Percentiles rank a stretch among this genome's conserved stretches.
phyloP scores from a whole-genome alignment of 1,284 basidiomycete genomes.

The Microbotryum scabiosae region DNA sequence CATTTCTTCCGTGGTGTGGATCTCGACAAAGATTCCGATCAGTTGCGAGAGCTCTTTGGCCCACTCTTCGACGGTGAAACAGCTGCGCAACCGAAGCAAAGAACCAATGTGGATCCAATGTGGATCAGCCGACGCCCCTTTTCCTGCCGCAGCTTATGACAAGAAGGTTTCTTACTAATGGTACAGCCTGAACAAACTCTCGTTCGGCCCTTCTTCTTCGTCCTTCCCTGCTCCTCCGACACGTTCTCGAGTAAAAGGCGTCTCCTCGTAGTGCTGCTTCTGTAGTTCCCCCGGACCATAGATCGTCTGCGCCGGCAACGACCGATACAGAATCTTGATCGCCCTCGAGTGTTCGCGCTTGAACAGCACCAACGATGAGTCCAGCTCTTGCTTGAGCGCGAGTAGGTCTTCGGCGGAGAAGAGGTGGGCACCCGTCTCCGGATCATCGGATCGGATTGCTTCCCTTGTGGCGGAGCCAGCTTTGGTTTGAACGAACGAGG shows the following conservation, averaged over 20 bases:
- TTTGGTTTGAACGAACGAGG: constrained; percentile 50
- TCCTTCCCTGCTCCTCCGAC: background rate
- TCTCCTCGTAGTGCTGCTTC: background rate
- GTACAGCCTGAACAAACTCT: constrained; percentile 71
- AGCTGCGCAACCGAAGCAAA: constrained; percentile 34
- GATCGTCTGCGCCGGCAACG: constrained; percentile 15
- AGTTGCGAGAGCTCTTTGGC: constrained; percentile 69
- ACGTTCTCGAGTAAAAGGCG: constrained; percentile 1
- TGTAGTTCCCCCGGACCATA: constrained; percentile 6
- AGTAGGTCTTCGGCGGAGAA: constrained; percentile 48
- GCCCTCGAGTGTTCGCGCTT: constrained; percentile 45
- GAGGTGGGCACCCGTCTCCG: constrained; percentile 1
- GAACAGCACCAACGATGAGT: constrained; percentile 61
- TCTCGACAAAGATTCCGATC: constrained; percentile 52
- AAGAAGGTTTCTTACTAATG: constrained; percentile 37
- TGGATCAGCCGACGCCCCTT: too few species aligned
- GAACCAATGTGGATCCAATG: background rate
- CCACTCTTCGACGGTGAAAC: constrained; percentile 89
- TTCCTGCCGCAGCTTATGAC: constrained; percentile 34
- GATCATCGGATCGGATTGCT: constrained; percentile 5
- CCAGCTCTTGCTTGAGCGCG: constrained; percentile 56
- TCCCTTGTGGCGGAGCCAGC: constrained; percentile 14
- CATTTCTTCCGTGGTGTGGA: constrained; percentile 28
- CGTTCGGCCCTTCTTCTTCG: constrained; percentile 37
- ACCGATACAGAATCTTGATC: constrained; percentile 22